Conservation (phyloP, 192 early-diverging fungal genomes). For the Linderina pennispora region DNA sequence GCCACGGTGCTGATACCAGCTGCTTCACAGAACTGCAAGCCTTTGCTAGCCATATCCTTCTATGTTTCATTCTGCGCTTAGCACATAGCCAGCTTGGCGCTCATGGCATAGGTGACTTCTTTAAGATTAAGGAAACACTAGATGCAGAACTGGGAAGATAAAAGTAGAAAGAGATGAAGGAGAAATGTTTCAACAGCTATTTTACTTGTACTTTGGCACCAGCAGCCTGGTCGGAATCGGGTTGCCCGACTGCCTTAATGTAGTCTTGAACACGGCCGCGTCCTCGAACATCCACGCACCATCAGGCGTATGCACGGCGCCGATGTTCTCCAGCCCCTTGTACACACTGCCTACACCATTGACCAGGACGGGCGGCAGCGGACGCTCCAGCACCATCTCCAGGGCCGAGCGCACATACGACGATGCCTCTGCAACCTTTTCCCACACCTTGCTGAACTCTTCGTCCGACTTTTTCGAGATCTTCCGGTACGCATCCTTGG, state of each 20-base stretch:
- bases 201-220: constrained; percentile 22
- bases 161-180: too few relatives aligned
- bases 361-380: background rate
- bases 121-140: too few relatives aligned
- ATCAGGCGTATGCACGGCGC: constrained; percentile 22
- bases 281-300: constrained; percentile 33
- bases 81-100: too few relatives aligned
- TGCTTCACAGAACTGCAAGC: too few relatives aligned
- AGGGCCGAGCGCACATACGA: constrained; percentile 41
- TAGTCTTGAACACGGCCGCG: constrained; percentile 24
- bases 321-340: constrained; percentile 24
- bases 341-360: background rate
- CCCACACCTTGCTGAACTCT: constrained; percentile 7
- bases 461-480: background rate
- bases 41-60: too few relatives aligned
- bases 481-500: constrained; percentile 4
- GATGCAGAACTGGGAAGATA: too few relatives aligned
- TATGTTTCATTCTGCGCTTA: too few relatives aligned
- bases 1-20: too few relatives aligned
- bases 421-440: constrained; percentile 21
- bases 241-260: constrained; percentile 34
- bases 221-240: constrained; percentile 26
- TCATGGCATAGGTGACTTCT: too few relatives aligned
- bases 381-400: constrained; percentile 16
- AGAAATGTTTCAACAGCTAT: too few relatives aligned